Evolutionary conservation across 2,329 filamentous ascomycete genomes (phyloP).

Genomic region (Colletotrichum tabaci): DNA sequence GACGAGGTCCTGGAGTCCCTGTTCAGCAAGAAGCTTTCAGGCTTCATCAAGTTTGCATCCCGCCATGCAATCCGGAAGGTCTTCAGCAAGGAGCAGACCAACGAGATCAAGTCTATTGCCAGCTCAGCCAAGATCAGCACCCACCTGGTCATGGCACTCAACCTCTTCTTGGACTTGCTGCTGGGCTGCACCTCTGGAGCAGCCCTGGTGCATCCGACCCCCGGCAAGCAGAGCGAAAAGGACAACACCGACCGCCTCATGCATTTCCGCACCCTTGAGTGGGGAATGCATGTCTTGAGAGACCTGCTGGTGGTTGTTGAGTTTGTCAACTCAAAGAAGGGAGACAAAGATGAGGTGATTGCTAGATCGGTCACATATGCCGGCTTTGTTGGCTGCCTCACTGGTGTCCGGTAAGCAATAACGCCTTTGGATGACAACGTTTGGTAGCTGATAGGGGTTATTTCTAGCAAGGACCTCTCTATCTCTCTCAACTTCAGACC

Average conservation of each 20-base stretch:
- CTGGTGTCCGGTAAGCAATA: slow-evolving; percentile 60
- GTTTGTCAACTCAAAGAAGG: slow-evolving; percentile 55
- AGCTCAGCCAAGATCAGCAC: slow-evolving; percentile 64
- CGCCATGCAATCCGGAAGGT: slow-evolving; percentile 63
- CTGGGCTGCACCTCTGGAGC: slow-evolving; percentile 74
- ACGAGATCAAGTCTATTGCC: slow-evolving; percentile 70
- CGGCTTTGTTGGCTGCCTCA: slow-evolving; percentile 66
- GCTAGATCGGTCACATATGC: slow-evolving; percentile 65
- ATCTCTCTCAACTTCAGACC: slow-evolving; percentile 67
- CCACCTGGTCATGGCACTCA: slow-evolving; percentile 71
- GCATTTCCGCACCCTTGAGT: slow-evolving; percentile 69
- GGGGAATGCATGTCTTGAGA: slow-evolving; percentile 67
- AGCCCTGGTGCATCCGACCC: background rate
- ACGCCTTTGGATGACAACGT: background rate
- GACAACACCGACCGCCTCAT: slow-evolving; percentile 54
- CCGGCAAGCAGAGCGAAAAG: no score
- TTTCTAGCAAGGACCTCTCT: slow-evolving; percentile 56
- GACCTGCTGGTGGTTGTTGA: slow-evolving; percentile 67
- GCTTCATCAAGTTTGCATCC: slow-evolving; percentile 55
- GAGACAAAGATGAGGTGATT: slow-evolving; percentile 54
- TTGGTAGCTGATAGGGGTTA: background rate
- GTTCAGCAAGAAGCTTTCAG: slow-evolving; percentile 44
- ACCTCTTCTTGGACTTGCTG: slow-evolving; percentile 72
- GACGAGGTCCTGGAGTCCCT: slow-evolving; percentile 59
- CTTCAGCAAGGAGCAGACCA: slow-evolving; percentile 67